Conservation (phyloP, 345 rosid genomes). For the Eucalyptus curtisii region DNA sequence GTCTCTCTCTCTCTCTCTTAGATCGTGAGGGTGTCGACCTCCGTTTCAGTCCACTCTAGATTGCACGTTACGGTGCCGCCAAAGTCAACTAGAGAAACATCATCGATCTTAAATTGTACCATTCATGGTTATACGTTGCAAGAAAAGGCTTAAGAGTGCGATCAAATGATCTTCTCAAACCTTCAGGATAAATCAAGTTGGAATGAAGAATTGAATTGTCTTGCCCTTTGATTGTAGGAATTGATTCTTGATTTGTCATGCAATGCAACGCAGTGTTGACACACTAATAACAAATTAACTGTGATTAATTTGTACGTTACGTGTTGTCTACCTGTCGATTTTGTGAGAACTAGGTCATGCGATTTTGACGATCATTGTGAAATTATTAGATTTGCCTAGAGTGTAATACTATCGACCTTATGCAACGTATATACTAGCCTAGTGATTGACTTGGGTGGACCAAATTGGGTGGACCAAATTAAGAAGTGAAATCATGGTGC, state of each 20-base stretch:
- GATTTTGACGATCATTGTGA: not conserved
- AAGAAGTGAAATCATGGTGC: not conserved
- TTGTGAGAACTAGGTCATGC: not conserved
- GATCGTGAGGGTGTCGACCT: not conserved
- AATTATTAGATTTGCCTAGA: not conserved
- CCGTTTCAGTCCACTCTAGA: not conserved
- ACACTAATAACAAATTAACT: not conserved
- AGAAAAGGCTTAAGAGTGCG: not conserved
- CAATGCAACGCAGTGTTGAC: not conserved
- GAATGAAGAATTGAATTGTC: not conserved
- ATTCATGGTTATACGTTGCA: not conserved
- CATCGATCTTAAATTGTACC: not conserved
- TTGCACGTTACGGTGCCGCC: not conserved
- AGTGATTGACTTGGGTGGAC: not conserved
- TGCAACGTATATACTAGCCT: not conserved
- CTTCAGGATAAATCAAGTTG: not conserved
- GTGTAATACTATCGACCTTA: not conserved
- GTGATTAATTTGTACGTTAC: not conserved
- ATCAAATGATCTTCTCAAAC: not conserved
- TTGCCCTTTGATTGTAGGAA: not conserved
- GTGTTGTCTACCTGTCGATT: not conserved
- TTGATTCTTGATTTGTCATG: not conserved
- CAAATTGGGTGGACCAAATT: not conserved
- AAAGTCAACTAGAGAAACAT: not conserved
- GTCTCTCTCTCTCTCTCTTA: not conserved